A percentile compares a stretch with the other conserved stretches of the same genome.
phyloP scores from a whole-genome alignment of 495 filamentous ascomycete genomes.

The Daldinia grandis region DNA sequence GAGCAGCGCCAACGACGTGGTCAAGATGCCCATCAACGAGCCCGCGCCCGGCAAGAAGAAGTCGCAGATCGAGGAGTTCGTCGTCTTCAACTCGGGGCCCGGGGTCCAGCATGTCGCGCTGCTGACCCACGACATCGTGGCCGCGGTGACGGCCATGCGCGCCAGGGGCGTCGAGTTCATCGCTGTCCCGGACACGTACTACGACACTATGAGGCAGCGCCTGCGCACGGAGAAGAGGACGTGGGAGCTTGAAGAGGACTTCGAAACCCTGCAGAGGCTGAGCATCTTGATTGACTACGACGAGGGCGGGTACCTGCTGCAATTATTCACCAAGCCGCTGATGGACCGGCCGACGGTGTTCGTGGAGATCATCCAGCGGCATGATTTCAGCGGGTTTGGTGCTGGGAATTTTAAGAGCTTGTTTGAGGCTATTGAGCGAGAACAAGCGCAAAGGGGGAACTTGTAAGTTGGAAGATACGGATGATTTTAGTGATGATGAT shows the following conservation, averaged over 20 bases:
- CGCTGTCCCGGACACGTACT: constrained; percentile 81
- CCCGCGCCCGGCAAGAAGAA: constrained; percentile 85
- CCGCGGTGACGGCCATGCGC: constrained; percentile 74
- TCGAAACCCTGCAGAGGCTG: constrained; percentile 72
- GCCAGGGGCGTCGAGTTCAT: constrained; percentile 89
- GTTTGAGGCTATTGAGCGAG: constrained; percentile 91
- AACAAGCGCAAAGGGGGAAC: constrained; percentile 85
- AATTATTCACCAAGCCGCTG: constrained; percentile 89
- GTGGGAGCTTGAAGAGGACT: constrained; percentile 74
- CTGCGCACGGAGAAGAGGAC: constrained; percentile 62
- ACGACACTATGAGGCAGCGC: constrained; percentile 74
- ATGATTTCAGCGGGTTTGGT: constrained; percentile 87
- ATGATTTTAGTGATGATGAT: no score
- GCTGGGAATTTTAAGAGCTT: constrained; percentile 95
- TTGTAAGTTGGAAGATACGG: constrained; percentile 51
- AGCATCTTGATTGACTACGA: constrained; percentile 94
- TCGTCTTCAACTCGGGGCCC: constrained; percentile 83
- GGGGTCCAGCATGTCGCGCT: constrained; percentile 94
- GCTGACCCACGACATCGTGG: constrained; percentile 78
- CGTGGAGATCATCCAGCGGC: constrained; percentile 90
- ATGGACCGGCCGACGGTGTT: constrained; percentile 95
- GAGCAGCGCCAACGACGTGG: constrained; percentile 75
- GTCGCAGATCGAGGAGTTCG: constrained; percentile 92
- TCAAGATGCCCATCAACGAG: constrained; percentile 99
- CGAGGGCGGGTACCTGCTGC: constrained; percentile 83